Conservation (phyloP, 148 eudicot genomes). For the Salicornia ramosissima region DNA sequence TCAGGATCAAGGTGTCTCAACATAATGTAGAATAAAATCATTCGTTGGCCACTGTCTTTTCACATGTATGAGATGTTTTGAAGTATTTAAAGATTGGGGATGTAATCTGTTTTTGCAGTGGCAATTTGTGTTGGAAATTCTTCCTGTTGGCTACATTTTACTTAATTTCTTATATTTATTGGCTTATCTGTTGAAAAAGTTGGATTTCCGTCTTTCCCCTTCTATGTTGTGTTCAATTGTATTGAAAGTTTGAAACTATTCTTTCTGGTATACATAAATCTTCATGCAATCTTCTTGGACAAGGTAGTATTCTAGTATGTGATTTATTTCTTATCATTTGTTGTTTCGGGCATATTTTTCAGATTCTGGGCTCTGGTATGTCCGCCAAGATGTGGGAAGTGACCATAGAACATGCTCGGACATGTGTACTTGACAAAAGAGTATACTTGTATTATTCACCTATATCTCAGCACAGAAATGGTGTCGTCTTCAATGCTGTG, state of each 20-base stretch:
- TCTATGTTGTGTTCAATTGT: conserved; percentile 3
- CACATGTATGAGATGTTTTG: not conserved
- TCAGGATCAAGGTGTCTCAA: not conserved
- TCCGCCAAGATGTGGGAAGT: conserved; percentile 82
- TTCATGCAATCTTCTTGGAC: not conserved
- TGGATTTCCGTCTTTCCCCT: not conserved
- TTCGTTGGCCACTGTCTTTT: not conserved
- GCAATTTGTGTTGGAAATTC: not conserved
- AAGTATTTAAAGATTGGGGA: not conserved
- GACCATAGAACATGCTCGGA: conserved; percentile 62
- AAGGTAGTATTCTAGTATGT: not conserved
- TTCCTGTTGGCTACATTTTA: not conserved
- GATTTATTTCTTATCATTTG: conserved; percentile 6
- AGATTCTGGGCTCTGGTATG: conserved; percentile 82
- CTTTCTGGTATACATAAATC: not conserved
- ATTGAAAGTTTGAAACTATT: not conserved
- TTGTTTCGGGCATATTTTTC: conserved; percentile 15
- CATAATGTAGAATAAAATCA: not conserved
- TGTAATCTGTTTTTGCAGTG: not conserved
- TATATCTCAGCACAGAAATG: conserved; percentile 42
- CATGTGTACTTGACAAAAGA: conserved; percentile 54
- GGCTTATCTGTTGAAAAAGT: not conserved
- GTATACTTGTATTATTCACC: conserved; percentile 48
- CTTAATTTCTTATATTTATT: not conserved
- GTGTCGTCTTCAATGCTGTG: conserved; percentile 70